Evolutionary conservation across 2,329 filamentous ascomycete species (phyloP), one percentile per base, ranked within the genome.

Genomic region (Waltergamsia citrina): DNA sequence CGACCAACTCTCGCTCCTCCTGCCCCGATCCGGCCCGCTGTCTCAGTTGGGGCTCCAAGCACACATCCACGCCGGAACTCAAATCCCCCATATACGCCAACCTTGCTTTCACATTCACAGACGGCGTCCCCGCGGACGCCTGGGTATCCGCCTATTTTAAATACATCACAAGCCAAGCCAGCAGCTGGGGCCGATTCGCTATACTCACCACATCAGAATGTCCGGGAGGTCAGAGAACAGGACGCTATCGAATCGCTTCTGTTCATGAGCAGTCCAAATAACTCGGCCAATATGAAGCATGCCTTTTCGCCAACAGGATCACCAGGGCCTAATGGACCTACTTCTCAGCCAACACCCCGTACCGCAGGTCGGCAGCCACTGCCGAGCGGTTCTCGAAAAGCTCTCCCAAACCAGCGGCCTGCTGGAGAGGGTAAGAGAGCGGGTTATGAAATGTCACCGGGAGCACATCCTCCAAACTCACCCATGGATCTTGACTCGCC

Each of bases 241-340:
- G 85, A 90, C 47, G 85, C 85, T 6, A 77, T 90, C 30, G 84
- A 88, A 50, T 81, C 82, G 1, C 59, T 92, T 17, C 63, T 90
- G 18, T 87, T 88, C 49, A 82, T 92, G 76, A 86, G 83, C 48
- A 85, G 80, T 41, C 82, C 82, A 0, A 79, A 79, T 12, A 83
- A 85, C 53, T 81, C 80, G 29, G 65, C 71, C 27, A 77, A 74
- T 39, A 56, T 79, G 45, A 74, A 74, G 41, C 71, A 72, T 39
- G 51, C 57, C 8, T 75, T 75, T 38, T 65, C 71, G 1, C 57
- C 62, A 0, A 50, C 57, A 1, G 52, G 52, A 9, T 62, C 62
- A 3, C 50, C 62, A 12, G 54, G 46, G 4, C 50, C 50, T 4
- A 34, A 22, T 18, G n/a, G n/a, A n/a, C n/a, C n/a, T n/a, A 15